Evolutionary conservation across 768 basidiomycete species (phyloP), one percentile per base, ranked within the genome.

Genomic region (Plicaturopsis crispa): DNA sequence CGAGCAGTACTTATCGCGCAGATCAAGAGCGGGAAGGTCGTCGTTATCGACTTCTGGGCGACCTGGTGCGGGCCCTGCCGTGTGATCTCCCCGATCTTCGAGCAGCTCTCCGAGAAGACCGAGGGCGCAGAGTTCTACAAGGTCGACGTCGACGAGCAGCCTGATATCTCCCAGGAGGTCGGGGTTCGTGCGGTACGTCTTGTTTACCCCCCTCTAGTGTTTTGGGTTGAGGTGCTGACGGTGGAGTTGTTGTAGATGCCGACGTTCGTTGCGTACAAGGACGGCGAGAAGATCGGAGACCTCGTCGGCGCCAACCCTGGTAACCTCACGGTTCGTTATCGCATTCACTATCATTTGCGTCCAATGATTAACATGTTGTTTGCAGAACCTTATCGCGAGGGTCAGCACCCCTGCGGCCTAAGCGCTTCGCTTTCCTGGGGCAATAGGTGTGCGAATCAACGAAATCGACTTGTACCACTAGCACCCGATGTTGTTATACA

Each of bases 71-170:
- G 80, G 12, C 81, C 82, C 11, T 84, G 82, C 73, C 67, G 60
- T 40, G 45, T 66, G 28, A 83, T 85, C 59, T 72, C 72, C 14
- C 83, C 83, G 38, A 51, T 80, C 30, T 77, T 84, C 47, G 77
- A 82, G 55, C 39, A 39, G 38, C 24, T 39, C 18, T 21, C 18
- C 31, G 30, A 6, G 4, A 6, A 33, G 3, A 16, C 26, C 38
- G 20, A 24, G 4, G 60, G 53, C 10, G 52, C 82, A 39, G 65
- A 67, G 13, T 81, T 84, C 55, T 83, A 79, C 68, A 84, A 82
- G 53, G 77, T 87, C 40, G 75, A 90, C 45, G 72, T 85, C 21
- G 86, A 90, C 48, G 64, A 62, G 24, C 70, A 72, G 37, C 42
- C 51, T 4, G 66, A 70, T 0, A 72, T 84, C 35, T 52, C 72